Conservation (phyloP, 2,329 filamentous ascomycete species). For the Diplodia corticola region DNA sequence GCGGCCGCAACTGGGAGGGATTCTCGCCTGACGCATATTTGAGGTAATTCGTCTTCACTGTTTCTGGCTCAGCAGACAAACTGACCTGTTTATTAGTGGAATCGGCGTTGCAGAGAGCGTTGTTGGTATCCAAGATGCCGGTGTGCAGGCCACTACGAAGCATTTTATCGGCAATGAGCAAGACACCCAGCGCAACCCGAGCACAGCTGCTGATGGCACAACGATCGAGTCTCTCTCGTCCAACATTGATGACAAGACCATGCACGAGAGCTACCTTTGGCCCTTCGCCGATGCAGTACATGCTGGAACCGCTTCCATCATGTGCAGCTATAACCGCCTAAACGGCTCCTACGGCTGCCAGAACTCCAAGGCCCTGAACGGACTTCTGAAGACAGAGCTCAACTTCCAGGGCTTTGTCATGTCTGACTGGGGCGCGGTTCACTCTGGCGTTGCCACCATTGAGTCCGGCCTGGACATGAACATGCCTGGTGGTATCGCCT, state of each 20-base stretch:
- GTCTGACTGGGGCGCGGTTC: slow-evolving; percentile 30
- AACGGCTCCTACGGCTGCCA: slow-evolving; percentile 45
- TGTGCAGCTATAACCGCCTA: slow-evolving; percentile 49
- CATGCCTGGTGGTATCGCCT: slow-evolving; percentile 20
- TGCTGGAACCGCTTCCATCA: slow-evolving; percentile 59
- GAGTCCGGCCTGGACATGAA: slow-evolving; percentile 32
- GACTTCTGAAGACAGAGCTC: slow-evolving; percentile 53
- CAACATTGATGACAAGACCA: slow-evolving; percentile 70
- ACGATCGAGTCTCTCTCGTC: slow-evolving; percentile 43
- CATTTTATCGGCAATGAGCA: slow-evolving; percentile 67
- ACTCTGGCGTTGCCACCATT: slow-evolving; percentile 31
- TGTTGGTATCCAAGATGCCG: slow-evolving; percentile 46
- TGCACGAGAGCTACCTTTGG: slow-evolving; percentile 78
- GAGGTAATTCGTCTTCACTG: not conserved
- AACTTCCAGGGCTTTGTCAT: slow-evolving; percentile 36
- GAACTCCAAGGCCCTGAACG: slow-evolving; percentile 49
- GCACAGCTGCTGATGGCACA: slow-evolving; percentile 34
- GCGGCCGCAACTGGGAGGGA: slow-evolving; percentile 52
- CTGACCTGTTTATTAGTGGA: slow-evolving; percentile 37
- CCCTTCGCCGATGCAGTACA: slow-evolving; percentile 72
- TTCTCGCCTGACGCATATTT: slow-evolving; percentile 51
- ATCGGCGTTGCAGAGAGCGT: slow-evolving; percentile 46
- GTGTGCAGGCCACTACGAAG: slow-evolving; percentile 46
- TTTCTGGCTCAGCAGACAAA: not conserved
- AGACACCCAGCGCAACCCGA: slow-evolving; percentile 51